Percentiles rank a stretch among this genome's conserved stretches.
These are phyloP conservation scores for Trametes villosa DNA, from an alignment of 768 basidiomycete species.

Conservation along the genomic window DNA sequence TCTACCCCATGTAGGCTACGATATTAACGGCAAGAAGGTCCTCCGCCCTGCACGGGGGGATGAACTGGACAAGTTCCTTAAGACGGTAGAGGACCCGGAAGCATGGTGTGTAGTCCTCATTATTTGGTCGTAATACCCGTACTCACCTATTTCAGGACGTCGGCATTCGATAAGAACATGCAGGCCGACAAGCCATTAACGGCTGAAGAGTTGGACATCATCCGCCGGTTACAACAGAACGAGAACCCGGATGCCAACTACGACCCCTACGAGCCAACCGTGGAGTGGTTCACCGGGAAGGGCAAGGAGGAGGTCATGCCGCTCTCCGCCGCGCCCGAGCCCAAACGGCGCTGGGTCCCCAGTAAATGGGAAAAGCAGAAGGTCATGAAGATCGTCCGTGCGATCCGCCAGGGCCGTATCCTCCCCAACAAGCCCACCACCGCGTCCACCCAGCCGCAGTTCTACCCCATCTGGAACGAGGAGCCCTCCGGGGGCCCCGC, in stretches of 20 bases:
- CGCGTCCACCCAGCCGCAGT: slow-evolving; percentile 62
- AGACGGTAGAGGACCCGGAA: slow-evolving; percentile 89
- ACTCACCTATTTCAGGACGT: slow-evolving; percentile 60
- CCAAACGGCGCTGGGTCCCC: slow-evolving; percentile 94
- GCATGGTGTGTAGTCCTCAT: slow-evolving; percentile 57
- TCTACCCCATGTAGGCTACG: slow-evolving; percentile 97
- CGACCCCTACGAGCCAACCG: slow-evolving; percentile 91
- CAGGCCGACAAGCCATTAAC: slow-evolving; percentile 88
- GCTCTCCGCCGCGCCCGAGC: slow-evolving; percentile 87
- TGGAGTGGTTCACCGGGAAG: slow-evolving; percentile 97
- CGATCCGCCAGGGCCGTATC: slow-evolving; percentile 95
- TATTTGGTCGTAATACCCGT: not conserved
- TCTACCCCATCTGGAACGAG: slow-evolving; percentile 91
- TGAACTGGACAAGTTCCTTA: slow-evolving; percentile 95
- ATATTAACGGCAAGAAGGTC: slow-evolving; percentile 92
- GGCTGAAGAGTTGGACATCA: slow-evolving; percentile 92
- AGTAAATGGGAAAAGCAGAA: slow-evolving; percentile 99
- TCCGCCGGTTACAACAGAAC: slow-evolving; percentile 83
- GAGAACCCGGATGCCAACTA: slow-evolving; percentile 92
- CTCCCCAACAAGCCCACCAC: slow-evolving; percentile 85
- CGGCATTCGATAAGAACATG: slow-evolving; percentile 87
- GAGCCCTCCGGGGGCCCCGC: slow-evolving; percentile 73
- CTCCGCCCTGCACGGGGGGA: slow-evolving; percentile 94
- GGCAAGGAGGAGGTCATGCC: slow-evolving; percentile 97
- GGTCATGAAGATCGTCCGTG: slow-evolving; percentile 99